These are phyloP conservation scores for Gyromitra esculenta DNA, from an alignment of 2,329 filamentous ascomycete genomes.

Conservation along the genomic window DNA sequence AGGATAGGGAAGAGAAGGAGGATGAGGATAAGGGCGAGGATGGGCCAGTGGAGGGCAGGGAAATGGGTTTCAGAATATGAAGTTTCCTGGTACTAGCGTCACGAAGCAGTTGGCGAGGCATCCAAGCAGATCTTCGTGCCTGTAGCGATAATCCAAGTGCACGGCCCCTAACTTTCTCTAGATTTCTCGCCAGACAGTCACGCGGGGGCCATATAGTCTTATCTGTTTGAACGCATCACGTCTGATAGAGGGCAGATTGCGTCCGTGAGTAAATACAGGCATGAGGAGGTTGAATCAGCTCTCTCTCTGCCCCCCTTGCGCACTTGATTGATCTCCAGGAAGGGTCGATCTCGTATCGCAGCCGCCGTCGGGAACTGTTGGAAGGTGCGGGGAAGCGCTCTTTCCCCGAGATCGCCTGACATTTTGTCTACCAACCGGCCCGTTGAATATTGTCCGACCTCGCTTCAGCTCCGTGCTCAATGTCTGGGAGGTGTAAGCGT, in stretches of 20 bases:
- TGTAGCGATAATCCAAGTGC: constrained; percentile 34
- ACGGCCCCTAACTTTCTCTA: not conserved
- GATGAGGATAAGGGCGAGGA: not conserved
- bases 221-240: constrained; percentile 11
- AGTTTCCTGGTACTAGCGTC: constrained; percentile 7
- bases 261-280: constrained; percentile 10
- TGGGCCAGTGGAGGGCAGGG: not conserved
- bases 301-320: not conserved
- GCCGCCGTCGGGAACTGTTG: constrained; percentile 37
- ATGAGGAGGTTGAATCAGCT: constrained; percentile 2
- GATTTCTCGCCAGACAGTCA: constrained; percentile 23
- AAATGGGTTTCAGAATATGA: not conserved
- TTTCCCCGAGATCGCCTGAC: constrained; percentile 44
- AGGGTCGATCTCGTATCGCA: constrained; percentile 41
- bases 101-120: constrained; percentile 18
- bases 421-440: constrained; percentile 23
- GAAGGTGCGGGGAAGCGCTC: constrained; percentile 46
- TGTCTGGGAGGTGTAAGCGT: constrained; percentile 29
- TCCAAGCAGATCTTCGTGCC: not conserved
- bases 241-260: constrained; percentile 8
- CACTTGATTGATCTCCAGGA: constrained; percentile 39
- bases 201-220: constrained; percentile 27
- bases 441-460: constrained; percentile 27
- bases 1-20: not conserved
- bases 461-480: constrained; percentile 20